phyloP scores from a whole-genome alignment of 2,329 filamentous ascomycete genomes.

The Fusarium pseudocircinatum region DNA sequence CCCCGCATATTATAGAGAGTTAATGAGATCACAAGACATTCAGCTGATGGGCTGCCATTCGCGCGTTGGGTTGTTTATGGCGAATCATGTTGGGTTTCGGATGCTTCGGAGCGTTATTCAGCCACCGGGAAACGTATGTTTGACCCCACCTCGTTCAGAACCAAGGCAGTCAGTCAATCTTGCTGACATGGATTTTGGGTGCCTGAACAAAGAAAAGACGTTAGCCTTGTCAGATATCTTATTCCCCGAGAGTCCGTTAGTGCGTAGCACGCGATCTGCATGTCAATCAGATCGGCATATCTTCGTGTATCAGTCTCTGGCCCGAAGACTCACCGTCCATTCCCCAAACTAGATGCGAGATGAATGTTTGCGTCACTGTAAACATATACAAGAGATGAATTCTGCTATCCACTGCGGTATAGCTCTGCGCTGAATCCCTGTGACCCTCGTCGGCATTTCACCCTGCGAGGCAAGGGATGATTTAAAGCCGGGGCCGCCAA shows the following conservation, averaged over 20 bases:
- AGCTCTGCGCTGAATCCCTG: accelerated
- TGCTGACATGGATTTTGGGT: background rate
- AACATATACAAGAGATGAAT: no score
- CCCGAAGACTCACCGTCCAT: background rate
- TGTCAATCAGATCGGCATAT: background rate
- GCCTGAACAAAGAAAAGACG: background rate
- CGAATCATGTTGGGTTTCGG: constrained; percentile 4
- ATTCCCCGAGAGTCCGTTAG: background rate
- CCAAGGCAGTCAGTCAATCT: background rate
- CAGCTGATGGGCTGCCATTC: background rate
- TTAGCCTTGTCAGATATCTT: background rate
- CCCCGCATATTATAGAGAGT: background rate
- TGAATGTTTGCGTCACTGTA: accelerated
- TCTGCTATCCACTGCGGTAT: accelerated
- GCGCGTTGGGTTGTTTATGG: background rate
- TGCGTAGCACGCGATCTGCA: background rate
- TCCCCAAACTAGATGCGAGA: background rate
- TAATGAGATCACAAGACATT: background rate
- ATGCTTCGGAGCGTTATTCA: background rate
- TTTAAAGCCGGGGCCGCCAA: background rate
- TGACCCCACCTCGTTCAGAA: background rate
- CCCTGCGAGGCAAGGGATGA: background rate
- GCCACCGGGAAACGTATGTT: background rate
- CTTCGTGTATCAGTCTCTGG: background rate
- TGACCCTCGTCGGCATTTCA: background rate